Evolutionary conservation across 441 rosid genomes (phyloP).

Genomic region (Hura crepitans): DNA sequence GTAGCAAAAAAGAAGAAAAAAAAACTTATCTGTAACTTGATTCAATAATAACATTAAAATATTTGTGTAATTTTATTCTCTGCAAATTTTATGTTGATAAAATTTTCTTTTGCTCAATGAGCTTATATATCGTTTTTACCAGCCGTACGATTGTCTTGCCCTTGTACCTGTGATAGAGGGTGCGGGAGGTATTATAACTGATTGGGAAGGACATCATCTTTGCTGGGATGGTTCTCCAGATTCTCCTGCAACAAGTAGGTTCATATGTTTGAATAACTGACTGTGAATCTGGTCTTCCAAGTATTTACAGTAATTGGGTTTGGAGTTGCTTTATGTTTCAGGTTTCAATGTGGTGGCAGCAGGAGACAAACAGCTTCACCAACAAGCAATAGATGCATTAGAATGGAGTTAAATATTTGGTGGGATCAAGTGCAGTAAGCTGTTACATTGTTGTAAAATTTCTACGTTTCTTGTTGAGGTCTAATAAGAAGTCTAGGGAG

Average conservation of each 20-base stretch:
- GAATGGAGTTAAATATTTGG: constrained; percentile 46
- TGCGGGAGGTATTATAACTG: constrained; percentile 81
- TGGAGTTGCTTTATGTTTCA: constrained; percentile 27
- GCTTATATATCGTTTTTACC: constrained; percentile 15
- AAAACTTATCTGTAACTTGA: no score
- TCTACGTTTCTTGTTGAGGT: background rate
- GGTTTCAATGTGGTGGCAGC: constrained; percentile 92
- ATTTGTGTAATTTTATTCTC: background rate
- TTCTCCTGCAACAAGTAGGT: constrained; percentile 57
- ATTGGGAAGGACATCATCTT: constrained; percentile 69
- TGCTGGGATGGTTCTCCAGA: constrained; percentile 73
- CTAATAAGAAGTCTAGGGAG: background rate
- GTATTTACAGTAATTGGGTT: constrained; percentile 5
- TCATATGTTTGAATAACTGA: background rate
- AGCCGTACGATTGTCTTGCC: constrained; percentile 96
- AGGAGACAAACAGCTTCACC: constrained; percentile 68
- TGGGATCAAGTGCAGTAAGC: background rate
- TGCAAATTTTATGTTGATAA: background rate
- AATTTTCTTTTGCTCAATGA: constrained; percentile 9
- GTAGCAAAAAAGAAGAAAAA: no score
- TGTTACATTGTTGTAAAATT: background rate
- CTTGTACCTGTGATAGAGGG: constrained; percentile 90
- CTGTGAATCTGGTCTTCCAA: constrained; percentile 3
- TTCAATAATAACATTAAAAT: background rate
- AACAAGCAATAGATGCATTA: constrained; percentile 58